A percentile compares a stretch with the other conserved stretches of the same genome.
Evolutionary conservation across 2,329 filamentous ascomycete species (phyloP).

Genomic region (Hymenoscyphus repandus): DNA sequence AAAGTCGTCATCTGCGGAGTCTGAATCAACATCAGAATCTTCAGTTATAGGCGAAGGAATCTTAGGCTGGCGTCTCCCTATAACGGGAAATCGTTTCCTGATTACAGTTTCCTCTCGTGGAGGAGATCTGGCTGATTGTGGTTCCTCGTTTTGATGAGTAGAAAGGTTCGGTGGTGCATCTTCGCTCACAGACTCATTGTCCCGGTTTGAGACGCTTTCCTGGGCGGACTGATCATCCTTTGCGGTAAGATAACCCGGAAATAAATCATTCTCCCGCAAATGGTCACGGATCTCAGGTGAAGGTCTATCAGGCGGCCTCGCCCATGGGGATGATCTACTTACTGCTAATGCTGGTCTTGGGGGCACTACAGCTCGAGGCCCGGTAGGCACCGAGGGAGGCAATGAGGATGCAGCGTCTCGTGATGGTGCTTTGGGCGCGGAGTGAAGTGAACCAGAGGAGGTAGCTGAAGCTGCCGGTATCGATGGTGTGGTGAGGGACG

Average conservation of each 20-base stretch:
- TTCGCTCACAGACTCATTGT: neutral
- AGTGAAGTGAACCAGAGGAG: neutral
- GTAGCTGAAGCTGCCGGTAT: neutral
- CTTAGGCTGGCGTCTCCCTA: constrained; percentile 18
- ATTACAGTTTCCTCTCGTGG: neutral
- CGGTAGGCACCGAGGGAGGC: constrained; percentile 6
- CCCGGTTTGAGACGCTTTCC: constrained; percentile 1
- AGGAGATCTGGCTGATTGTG: neutral
- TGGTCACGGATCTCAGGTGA: neutral
- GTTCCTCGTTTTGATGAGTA: neutral
- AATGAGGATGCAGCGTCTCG: neutral
- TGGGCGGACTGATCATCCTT: constrained; percentile 1
- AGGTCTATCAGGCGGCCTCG: neutral
- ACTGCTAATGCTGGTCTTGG: neutral
- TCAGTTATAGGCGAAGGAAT: constrained; percentile 6
- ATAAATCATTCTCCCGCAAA: neutral
- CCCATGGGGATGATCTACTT: constrained; percentile 2
- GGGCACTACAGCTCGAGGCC: constrained; percentile 2
- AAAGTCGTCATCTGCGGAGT: constrained; percentile 31
- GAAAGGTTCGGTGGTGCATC: neutral
- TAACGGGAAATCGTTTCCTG: constrained; percentile 14
- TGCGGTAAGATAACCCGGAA: neutral
- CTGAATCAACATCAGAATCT: constrained; percentile 23
- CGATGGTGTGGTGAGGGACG: constrained; percentile 6
- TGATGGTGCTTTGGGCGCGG: constrained; percentile 1